Evolutionary conservation across 108 stramenopile genomes (phyloP).

Genomic region (Cyclotella cryptica): DNA sequence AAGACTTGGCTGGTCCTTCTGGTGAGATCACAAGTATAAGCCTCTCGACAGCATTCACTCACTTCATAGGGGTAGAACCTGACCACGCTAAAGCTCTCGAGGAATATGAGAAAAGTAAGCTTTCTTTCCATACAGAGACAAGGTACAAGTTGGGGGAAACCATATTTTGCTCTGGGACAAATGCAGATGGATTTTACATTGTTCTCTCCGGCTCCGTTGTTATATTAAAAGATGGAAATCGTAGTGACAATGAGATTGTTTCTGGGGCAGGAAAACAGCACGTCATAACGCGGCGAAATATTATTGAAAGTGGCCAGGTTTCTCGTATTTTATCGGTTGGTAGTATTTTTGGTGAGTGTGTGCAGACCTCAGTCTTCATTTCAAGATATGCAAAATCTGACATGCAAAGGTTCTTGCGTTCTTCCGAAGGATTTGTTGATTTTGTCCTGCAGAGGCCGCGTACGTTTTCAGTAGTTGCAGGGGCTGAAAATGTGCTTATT

Average conservation of each 20-base stretch:
- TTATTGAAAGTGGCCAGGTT: constrained; percentile 41
- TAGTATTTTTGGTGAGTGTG: constrained; percentile 63
- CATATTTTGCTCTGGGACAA: constrained; percentile 57
- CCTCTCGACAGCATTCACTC: constrained; percentile 50
- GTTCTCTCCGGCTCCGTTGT: constrained; percentile 80
- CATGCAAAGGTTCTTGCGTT: not conserved
- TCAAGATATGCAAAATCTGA: not conserved
- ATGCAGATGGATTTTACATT: constrained; percentile 78
- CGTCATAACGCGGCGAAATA: constrained; percentile 8
- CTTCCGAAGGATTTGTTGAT: constrained; percentile 75
- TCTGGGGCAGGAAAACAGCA: constrained; percentile 50
- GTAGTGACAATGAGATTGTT: constrained; percentile 9
- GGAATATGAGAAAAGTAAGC: constrained; percentile 51
- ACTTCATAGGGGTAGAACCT: constrained; percentile 55
- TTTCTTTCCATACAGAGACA: constrained; percentile 68
- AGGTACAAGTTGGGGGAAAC: constrained; percentile 58
- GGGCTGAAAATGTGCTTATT: constrained; percentile 62
- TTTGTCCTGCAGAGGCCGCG: constrained; percentile 74
- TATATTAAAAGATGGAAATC: constrained; percentile 45
- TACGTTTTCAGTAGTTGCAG: constrained; percentile 66
- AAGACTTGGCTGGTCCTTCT: constrained; percentile 28
- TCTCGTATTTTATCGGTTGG: constrained; percentile 61
- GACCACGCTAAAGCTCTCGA: constrained; percentile 57
- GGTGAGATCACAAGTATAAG: constrained; percentile 31
- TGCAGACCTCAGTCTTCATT: not conserved